These are phyloP conservation scores for Aspergillus piperis DNA, from an alignment of 2,329 filamentous ascomycete genomes.

Conservation along the genomic window DNA sequence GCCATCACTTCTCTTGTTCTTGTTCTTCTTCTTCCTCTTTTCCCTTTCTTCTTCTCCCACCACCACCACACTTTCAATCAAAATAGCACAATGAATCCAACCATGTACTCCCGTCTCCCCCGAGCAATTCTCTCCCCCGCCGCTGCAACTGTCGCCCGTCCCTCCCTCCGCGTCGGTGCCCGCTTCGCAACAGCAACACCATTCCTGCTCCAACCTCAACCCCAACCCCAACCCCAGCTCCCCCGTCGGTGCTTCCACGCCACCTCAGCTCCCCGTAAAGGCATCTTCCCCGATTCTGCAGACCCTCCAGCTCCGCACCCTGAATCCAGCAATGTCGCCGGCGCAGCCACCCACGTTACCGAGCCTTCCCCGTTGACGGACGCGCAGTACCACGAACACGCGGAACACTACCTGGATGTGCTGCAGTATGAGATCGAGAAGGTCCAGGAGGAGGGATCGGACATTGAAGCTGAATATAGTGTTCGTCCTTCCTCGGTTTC, in stretches of 20 bases:
- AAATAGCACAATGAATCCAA: background rate
- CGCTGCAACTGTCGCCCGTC: constrained; percentile 12
- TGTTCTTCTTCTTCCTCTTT: constrained; percentile 6
- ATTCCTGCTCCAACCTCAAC: constrained; percentile 16
- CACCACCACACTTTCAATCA: background rate
- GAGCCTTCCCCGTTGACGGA: constrained; percentile 67
- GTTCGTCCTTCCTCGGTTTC: constrained; percentile 54
- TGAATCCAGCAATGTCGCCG: constrained; percentile 42
- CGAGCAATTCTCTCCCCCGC: constrained; percentile 37
- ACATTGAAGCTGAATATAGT: constrained; percentile 85
- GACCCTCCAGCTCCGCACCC: constrained; percentile 52
- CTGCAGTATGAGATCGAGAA: constrained; percentile 66
- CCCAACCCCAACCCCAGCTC: constrained; percentile 12
- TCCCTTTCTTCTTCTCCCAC: background rate
- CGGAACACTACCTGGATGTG: constrained; percentile 71
- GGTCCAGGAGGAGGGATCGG: constrained; percentile 68
- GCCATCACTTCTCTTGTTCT: constrained; percentile 13
- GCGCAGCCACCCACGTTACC: constrained; percentile 44
- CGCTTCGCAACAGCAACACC: constrained; percentile 18
- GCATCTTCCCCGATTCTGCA: constrained; percentile 62
- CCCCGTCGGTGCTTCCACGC: constrained; percentile 37
- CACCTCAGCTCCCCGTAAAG: constrained; percentile 43
- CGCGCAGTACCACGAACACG: constrained; percentile 72
- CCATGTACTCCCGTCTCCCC: constrained; percentile 47
- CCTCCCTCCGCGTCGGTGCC: constrained; percentile 23